These are phyloP conservation scores for Microbotryomycetes sp. DNA, from an alignment of 1,284 basidiomycete species.

Conservation along the genomic window DNA sequence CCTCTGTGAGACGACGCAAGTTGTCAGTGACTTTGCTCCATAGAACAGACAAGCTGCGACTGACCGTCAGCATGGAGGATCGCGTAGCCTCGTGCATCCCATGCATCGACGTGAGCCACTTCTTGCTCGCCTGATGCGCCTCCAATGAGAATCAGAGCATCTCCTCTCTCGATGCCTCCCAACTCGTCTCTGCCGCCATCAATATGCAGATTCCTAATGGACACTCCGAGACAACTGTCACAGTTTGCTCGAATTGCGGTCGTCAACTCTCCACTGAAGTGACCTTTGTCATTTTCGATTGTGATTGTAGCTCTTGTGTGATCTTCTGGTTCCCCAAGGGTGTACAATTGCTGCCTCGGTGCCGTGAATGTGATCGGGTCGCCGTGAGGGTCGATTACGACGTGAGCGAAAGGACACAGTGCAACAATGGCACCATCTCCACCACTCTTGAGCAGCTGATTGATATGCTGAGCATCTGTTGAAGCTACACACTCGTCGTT, in stretches of 20 bases:
- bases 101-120: conserved; percentile 22
- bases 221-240: conserved; percentile 4
- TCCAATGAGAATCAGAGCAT: conserved; percentile 25
- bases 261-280: conserved; percentile 19
- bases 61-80: conserved; percentile 23
- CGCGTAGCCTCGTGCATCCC: conserved; percentile 21
- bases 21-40: too few species aligned
- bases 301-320: conserved; percentile 20
- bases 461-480: conserved; percentile 13
- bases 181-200: conserved; percentile 27
- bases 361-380: conserved; percentile 29
- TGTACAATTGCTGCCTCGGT: conserved; percentile 18
- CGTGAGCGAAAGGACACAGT: conserved; percentile 23
- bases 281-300: conserved; percentile 16
- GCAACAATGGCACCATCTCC: conserved; percentile 12
- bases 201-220: conserved; percentile 17
- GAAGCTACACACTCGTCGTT: conserved; percentile 17
- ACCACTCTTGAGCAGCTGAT: conserved; percentile 22
- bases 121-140: conserved; percentile 20
- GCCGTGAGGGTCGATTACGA: conserved; percentile 23
- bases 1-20: conserved; percentile 14
- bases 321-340: conserved; percentile 19
- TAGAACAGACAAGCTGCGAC: neutral
- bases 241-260: conserved; percentile 28
- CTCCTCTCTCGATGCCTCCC: conserved; percentile 20